Percentiles rank a stretch among this genome's conserved stretches.
phyloP scores from a whole-genome alignment of 202 grass and related monocot genomes.

The Sporobolus alterniflorus region DNA sequence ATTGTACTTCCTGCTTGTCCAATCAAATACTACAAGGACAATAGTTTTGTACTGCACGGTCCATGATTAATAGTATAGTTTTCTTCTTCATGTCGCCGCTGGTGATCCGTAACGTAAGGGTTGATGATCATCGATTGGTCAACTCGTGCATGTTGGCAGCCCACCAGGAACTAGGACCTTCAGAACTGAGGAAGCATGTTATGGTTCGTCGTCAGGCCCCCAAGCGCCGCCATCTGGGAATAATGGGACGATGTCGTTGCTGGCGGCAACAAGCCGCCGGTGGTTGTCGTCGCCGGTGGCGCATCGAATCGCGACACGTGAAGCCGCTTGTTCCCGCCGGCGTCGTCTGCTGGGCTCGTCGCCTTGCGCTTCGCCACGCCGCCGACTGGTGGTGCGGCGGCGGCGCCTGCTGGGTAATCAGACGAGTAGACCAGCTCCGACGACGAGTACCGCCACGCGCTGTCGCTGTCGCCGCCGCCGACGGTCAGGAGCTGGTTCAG shows the following conservation, averaged over 20 bases:
- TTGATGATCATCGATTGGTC: not conserved
- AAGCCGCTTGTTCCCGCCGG: constrained; percentile 36
- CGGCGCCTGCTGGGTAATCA: not conserved
- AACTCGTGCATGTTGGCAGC: not conserved
- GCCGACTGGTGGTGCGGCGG: not conserved
- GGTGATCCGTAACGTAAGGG: not conserved
- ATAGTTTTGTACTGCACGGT: constrained; percentile 12
- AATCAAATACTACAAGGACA: constrained; percentile 30
- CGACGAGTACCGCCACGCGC: not conserved
- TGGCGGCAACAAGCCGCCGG: not conserved
- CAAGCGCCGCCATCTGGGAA: constrained; percentile 12
- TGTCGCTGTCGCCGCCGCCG: not conserved
- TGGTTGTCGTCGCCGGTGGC: not conserved
- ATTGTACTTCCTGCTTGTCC: not conserved
- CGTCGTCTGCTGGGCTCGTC: not conserved
- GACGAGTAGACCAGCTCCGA: constrained; percentile 8
- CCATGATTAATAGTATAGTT: not conserved
- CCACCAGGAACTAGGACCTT: not conserved
- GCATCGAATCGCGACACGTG: constrained; percentile 46
- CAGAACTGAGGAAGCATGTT: constrained; percentile 46
- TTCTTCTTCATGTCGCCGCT: not conserved
- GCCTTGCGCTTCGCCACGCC: constrained; percentile 35
- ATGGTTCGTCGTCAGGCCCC: not conserved
- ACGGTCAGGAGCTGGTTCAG: constrained; percentile 47
- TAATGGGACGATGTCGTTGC: not conserved